Evolutionary conservation across 2,329 filamentous ascomycete species (phyloP).

Genomic region (Fusarium vanettenii): DNA sequence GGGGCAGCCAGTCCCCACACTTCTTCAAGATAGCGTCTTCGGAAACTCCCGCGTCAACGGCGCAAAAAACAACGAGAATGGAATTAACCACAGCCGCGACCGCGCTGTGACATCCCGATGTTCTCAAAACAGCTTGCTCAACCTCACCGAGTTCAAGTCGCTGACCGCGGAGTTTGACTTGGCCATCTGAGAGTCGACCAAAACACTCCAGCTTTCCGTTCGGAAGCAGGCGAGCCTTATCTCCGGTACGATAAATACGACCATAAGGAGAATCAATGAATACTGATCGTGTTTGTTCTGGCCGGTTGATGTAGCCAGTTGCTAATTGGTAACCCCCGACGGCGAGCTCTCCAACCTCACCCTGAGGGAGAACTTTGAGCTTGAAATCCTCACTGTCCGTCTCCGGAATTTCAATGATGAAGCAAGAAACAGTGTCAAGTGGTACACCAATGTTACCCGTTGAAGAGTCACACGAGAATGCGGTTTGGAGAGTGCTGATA

Average conservation of each 20-base stretch:
- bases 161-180: slow-evolving; percentile 89
- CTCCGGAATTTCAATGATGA: slow-evolving; percentile 67
- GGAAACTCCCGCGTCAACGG: slow-evolving; percentile 55
- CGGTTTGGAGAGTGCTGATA: slow-evolving; percentile 74
- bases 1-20: slow-evolving; percentile 81
- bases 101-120: slow-evolving; percentile 71
- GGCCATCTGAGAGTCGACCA: slow-evolving; percentile 81
- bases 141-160: slow-evolving; percentile 84
- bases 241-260: slow-evolving; percentile 84
- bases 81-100: slow-evolving; percentile 75
- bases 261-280: slow-evolving; percentile 79
- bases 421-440: slow-evolving; percentile 83
- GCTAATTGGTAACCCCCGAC: slow-evolving; percentile 86
- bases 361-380: slow-evolving; percentile 69
- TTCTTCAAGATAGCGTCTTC: slow-evolving; percentile 62
- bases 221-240: slow-evolving; percentile 76
- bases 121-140: slow-evolving; percentile 75
- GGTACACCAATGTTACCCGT: slow-evolving; percentile 81
- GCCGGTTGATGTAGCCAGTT: slow-evolving; percentile 82
- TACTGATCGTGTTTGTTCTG: slow-evolving; percentile 76
- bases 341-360: slow-evolving; percentile 81
- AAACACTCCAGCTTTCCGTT: slow-evolving; percentile 84
- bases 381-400: slow-evolving; percentile 33
- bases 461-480: slow-evolving; percentile 66
- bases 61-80: slow-evolving; percentile 80